A percentile compares a stretch with the other conserved stretches of the same genome.
These are phyloP conservation scores for Spencermartinsiella ligniputridi DNA, from an alignment of 1,139 yeast species.

Conservation along the genomic window DNA sequence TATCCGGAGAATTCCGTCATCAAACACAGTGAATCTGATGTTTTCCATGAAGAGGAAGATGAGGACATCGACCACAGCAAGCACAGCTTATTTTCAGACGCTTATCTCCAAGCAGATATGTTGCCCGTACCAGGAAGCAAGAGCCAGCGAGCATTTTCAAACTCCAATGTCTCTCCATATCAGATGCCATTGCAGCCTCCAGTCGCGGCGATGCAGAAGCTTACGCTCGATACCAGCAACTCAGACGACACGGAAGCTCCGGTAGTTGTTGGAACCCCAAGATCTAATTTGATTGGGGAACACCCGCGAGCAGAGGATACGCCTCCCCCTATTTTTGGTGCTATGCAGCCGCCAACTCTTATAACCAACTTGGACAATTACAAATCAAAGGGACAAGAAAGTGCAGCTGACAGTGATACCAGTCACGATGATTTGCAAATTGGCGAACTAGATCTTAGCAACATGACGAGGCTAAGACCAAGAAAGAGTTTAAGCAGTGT, in stretches of 20 bases:
- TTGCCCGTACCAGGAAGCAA: slow-evolving; percentile 15
- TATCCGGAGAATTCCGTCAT: slow-evolving; percentile 5
- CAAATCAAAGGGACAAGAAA: not conserved
- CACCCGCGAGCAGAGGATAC: not conserved
- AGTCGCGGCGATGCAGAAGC: slow-evolving; percentile 11
- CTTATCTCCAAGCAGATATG: slow-evolving; percentile 23
- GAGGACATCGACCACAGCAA: slow-evolving; percentile 15
- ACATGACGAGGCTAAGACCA: slow-evolving; percentile 13
- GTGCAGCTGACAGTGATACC: slow-evolving; percentile 1
- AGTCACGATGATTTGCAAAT: slow-evolving; percentile 11
- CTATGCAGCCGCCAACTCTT: not conserved
- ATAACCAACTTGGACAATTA: not conserved
- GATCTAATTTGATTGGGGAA: not conserved
- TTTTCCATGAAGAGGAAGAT: slow-evolving; percentile 6
- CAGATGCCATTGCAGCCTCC: slow-evolving; percentile 16
- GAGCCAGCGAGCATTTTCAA: slow-evolving; percentile 4
- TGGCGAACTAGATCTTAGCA: slow-evolving; percentile 23
- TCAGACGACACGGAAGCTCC: not conserved
- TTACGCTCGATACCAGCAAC: slow-evolving; percentile 8
- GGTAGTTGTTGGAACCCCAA: not conserved
- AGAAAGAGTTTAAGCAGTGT: slow-evolving; percentile 20
- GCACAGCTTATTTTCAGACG: slow-evolving; percentile 19
- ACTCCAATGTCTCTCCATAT: slow-evolving; percentile 16
- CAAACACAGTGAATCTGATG: not conserved
- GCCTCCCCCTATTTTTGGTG: not conserved